Percentiles rank a stretch among this genome's conserved stretches.
Conservation (phyloP, 2,329 filamentous ascomycete genomes). For the Pyricularia sp. region DNA sequence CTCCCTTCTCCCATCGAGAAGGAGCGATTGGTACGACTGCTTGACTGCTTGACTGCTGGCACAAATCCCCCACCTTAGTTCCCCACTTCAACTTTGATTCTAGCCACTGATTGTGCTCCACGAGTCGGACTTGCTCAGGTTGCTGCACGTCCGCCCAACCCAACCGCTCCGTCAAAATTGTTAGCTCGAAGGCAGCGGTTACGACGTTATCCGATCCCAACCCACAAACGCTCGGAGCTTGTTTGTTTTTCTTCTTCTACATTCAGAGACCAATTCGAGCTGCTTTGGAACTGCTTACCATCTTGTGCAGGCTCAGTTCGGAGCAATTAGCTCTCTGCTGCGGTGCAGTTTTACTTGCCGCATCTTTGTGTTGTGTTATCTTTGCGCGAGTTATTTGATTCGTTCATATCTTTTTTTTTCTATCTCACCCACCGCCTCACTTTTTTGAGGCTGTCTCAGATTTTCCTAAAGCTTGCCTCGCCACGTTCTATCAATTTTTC, state of each 20-base stretch:
- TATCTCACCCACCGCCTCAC: neutral
- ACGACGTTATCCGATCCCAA: neutral
- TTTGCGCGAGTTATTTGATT: conserved; percentile 2
- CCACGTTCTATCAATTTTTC: neutral
- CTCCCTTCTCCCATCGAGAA: neutral
- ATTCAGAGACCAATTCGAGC: neutral
- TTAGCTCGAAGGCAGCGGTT: neutral
- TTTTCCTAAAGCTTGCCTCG: neutral
- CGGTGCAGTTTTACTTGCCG: neutral
- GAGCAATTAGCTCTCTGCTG: neutral
- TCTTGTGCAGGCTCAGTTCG: neutral
- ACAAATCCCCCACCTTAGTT: neutral
- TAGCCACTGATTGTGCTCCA: conserved; percentile 8
- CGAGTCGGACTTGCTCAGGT: conserved; percentile 1
- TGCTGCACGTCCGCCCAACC: conserved; percentile 7
- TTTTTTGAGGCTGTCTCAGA: neutral
- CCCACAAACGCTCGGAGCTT: neutral
- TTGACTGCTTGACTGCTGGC: neutral
- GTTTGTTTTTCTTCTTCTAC: conserved; percentile 2
- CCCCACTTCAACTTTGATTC: conserved; percentile 1
- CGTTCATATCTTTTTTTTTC: conserved; percentile 1
- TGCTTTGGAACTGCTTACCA: neutral
- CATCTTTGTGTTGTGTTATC: neutral
- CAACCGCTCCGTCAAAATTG: conserved; percentile 6
- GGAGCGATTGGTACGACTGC: neutral